Conservation (phyloP, 2,329 filamentous ascomycete species). For the Gnomoniopsis smithogilvyi region DNA sequence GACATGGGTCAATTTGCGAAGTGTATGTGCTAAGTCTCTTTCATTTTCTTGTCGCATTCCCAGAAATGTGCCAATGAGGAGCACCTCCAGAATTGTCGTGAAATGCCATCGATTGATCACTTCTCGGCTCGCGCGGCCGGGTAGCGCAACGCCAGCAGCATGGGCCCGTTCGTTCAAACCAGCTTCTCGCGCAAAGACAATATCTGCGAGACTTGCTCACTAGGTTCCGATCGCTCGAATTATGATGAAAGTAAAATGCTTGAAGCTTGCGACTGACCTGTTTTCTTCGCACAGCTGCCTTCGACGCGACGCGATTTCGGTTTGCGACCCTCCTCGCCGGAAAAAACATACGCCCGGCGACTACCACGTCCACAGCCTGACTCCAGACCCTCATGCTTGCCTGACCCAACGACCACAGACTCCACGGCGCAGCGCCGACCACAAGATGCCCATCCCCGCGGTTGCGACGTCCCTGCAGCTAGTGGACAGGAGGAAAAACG, state of each 20-base stretch:
- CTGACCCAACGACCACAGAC: slow-evolving; percentile 30
- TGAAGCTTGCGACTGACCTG: slow-evolving; percentile 5
- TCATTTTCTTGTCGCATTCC: neutral
- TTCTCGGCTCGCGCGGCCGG: neutral
- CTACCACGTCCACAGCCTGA: slow-evolving; percentile 22
- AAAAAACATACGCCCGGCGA: slow-evolving; percentile 22
- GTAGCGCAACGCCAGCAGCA: neutral
- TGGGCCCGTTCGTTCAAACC: slow-evolving; percentile 1
- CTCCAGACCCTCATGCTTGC: slow-evolving; percentile 19
- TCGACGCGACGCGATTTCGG: neutral
- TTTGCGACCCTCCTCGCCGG: slow-evolving; percentile 22
- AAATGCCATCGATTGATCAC: neutral
- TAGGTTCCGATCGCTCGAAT: neutral
- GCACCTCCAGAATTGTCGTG: neutral
- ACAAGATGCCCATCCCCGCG: slow-evolving; percentile 20
- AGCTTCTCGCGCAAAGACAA: neutral
- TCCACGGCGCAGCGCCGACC: slow-evolving; percentile 27
- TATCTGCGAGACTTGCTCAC: neutral
- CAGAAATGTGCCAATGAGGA: neutral
- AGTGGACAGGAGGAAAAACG: slow-evolving; percentile 11
- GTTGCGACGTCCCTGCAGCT: slow-evolving; percentile 21
- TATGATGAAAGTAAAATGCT: neutral
- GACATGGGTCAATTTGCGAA: slow-evolving; percentile 34
- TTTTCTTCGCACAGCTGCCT: neutral
- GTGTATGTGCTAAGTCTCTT: slow-evolving; percentile 28